Percentiles rank a stretch among this genome's conserved stretches.
phyloP scores from a whole-genome alignment of 2,329 filamentous ascomycete genomes.

The Ciborinia camelliae region DNA sequence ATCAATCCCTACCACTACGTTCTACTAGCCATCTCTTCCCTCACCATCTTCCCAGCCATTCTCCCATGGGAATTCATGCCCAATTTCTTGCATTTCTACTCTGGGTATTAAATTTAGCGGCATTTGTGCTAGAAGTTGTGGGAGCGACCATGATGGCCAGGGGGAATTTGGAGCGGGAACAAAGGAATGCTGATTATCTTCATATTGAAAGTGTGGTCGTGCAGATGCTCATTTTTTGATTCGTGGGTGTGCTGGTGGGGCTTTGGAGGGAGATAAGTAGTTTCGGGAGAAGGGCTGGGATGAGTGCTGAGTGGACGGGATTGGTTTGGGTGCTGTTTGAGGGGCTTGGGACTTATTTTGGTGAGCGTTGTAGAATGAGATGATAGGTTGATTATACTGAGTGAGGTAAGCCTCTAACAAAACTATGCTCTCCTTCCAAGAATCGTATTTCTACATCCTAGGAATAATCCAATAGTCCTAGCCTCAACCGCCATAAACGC shows the following conservation, averaged over 20 bases:
- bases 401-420: not conserved
- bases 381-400: not conserved
- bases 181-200: slow-evolving; percentile 41
- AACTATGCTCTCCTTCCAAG: not conserved
- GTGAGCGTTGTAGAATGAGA: not conserved
- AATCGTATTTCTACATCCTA: not conserved
- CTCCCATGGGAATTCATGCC: not conserved
- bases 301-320: not conserved
- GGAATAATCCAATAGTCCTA: not conserved
- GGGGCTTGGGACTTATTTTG: not conserved
- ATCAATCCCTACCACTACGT: slow-evolving; percentile 38
- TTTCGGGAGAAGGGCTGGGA: not conserved
- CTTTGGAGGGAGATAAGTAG: not conserved
- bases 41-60: slow-evolving; percentile 37
- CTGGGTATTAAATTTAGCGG: not conserved
- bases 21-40: slow-evolving; percentile 37
- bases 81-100: not conserved
- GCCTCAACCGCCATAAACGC: not conserved
- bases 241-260: slow-evolving; percentile 28
- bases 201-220: slow-evolving; percentile 54
- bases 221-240: slow-evolving; percentile 48
- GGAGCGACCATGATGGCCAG: not conserved
- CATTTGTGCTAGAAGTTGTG: not conserved
- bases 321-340: not conserved
- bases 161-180: not conserved